A percentile compares a stretch with the other conserved stretches of the same genome.
Evolutionary conservation across 2,329 filamentous ascomycete species (phyloP).

Genomic region (Aphanocladium album): DNA sequence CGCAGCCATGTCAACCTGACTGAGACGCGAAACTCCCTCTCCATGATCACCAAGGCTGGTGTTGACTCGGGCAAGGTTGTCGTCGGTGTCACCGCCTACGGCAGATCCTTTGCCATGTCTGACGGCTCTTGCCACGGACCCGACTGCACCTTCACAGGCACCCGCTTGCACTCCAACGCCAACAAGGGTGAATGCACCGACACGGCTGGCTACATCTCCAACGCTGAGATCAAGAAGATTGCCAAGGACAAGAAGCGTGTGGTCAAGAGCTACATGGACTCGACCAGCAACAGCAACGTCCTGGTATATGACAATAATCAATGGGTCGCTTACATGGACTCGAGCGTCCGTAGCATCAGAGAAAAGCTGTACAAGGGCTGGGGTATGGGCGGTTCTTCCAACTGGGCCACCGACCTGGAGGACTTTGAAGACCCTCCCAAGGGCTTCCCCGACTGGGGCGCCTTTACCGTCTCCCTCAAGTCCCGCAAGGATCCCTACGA

Average conservation of each 20-base stretch:
- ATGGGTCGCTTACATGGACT: slow-evolving; percentile 20
- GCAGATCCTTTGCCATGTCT: slow-evolving; percentile 28
- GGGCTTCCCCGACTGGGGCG: slow-evolving; percentile 14
- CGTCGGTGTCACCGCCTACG: slow-evolving; percentile 26
- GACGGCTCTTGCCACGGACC: slow-evolving; percentile 21
- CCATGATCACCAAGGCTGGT: slow-evolving; percentile 33
- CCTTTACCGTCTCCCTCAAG: slow-evolving; percentile 16
- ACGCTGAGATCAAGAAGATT: slow-evolving; percentile 28
- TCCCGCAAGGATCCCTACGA: slow-evolving; percentile 16
- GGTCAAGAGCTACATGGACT: slow-evolving; percentile 12
- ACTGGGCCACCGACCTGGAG: slow-evolving; percentile 22
- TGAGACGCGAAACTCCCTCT: slow-evolving; percentile 30
- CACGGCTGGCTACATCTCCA: slow-evolving; percentile 29
- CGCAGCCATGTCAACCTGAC: slow-evolving; percentile 35
- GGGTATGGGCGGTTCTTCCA: slow-evolving; percentile 19
- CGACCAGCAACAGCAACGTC: slow-evolving; percentile 17
- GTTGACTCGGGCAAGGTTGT: slow-evolving; percentile 27
- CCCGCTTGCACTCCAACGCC: slow-evolving; percentile 20
- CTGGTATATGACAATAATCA: slow-evolving; percentile 18
- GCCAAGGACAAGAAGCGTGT: slow-evolving; percentile 10
- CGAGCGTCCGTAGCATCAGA: slow-evolving; percentile 12
- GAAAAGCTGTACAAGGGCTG: slow-evolving; percentile 12
- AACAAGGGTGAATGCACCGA: slow-evolving; percentile 26
- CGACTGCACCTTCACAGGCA: slow-evolving; percentile 22
- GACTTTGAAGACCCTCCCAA: slow-evolving; percentile 18